Base-by-base conservation (phyloP, 192 early-diverging fungal genomes). In the Geranomyces michiganensis region DNA sequence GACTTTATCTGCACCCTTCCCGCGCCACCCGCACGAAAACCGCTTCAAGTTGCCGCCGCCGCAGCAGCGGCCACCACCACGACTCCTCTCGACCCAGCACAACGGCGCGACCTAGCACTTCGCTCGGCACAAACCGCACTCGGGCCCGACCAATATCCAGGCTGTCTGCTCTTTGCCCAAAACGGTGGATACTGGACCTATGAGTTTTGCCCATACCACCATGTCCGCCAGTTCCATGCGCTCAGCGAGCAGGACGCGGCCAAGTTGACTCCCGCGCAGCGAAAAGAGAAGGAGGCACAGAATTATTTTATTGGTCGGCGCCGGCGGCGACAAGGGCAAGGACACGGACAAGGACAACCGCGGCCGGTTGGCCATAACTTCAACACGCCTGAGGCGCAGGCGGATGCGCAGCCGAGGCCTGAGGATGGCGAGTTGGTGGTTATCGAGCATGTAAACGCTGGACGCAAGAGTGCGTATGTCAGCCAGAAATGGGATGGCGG, bases 401-500 rank as follows among this genome's bases (percentile, higher is more conserved):
- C 30, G 60, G 32, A 62, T 24, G 29, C 5, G 22, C 15, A 60
- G 31, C 27, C 58, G 31, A 17, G 29, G 27, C 5, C 62, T 1
- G 62, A 64, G 43, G 32, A 41, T 46, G 58, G 49, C 5, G 36
- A 24, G 13, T 58, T 75, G 59, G 68, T 70, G 24, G 55, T 75
- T 17, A 61, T 70, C 51, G 67, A 75, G 43, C 24, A 60, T 19
- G 67, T 53, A n/a, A 21, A 36, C n/a, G 62, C 41, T 17, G 58
- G 73, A 26, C 24, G 21, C 4, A 30, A 30, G 14, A n/a, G 29
- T 17, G 62, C 62, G 19, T 45, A 64, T 29, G 44, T 64, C 3
- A 41, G 32, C 13, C 67, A 76, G 31, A 70, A 65, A 13, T 65
- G 68, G 48, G 77, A 26, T 1, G 71, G 62, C 32, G 71, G 71